Evolutionary conservation across 2,329 filamentous ascomycete species (phyloP), one percentile per base, ranked within the genome.

Genomic region (Aspergillus terreus): DNA sequence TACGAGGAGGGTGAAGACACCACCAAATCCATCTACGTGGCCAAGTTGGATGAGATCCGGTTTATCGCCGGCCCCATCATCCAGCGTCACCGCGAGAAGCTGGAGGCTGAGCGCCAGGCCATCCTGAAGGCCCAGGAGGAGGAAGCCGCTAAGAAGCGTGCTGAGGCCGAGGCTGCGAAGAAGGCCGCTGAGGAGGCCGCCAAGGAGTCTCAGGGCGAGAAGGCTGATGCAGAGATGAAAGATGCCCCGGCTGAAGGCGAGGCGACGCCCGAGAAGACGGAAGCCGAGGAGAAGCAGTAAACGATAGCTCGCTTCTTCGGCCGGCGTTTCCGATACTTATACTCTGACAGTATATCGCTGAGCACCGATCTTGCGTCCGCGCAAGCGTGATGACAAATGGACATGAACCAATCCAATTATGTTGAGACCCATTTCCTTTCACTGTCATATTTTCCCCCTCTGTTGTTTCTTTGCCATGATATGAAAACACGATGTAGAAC

Each of bases 1-100:
- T 97, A 97, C 74, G 92, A 96, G 49, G 94, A 97, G 50, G 94
- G 94, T 54, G 92, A 96, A 58, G 94, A 99, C 71, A 84, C 91
- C 60, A 88, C 88, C 66, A 97, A 97, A 82, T 91, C 88, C 49
- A 83, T 94, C 66, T 99, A 99, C 76, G 78, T 95, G 56, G 83
- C 90, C 76, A 99, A 97, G 84, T 86, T 94, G 73, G 94, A 97
- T 58, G 94, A 99, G 74, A 91, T 99, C 72, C 88, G 90, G 62
- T 84, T 89, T 61, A 82, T 96, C 65, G 89, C 91, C 44, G 94
- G 92, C 14, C 92, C 94, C 53, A 90, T 99, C 67, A 84, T 91
- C 59, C 91, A 96, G 78, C 88, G 92, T 62, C 90, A 96, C 81
- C 92, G 92, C 71, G 94, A 99, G 73, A 96, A 96, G 80, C 78